Percentiles rank a stretch among this genome's conserved stretches.
phyloP scores from a whole-genome alignment of 352 stramenopile genomes.

The Globisporangium recalcitrans region DNA sequence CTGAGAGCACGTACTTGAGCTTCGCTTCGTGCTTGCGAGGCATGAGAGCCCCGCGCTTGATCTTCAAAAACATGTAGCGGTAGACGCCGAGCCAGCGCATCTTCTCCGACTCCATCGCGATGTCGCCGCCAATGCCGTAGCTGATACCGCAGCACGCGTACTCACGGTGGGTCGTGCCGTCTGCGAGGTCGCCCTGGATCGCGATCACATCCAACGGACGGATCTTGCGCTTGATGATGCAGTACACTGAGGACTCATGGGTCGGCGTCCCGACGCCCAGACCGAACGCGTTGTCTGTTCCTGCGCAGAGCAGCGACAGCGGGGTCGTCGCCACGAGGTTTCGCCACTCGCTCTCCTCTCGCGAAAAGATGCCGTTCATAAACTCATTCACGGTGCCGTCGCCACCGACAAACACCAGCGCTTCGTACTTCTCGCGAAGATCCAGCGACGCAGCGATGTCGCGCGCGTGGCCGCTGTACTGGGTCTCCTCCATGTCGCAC shows the following conservation, averaged over 20 bases:
- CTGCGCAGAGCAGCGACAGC: slow-evolving; percentile 61
- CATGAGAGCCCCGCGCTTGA: slow-evolving; percentile 53
- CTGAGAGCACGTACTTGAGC: slow-evolving; percentile 72
- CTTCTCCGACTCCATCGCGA: slow-evolving; percentile 67
- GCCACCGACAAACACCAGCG: slow-evolving; percentile 71
- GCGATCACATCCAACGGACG: slow-evolving; percentile 66
- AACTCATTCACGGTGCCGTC: slow-evolving; percentile 84
- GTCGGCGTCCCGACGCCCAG: slow-evolving; percentile 62
- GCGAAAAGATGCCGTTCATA: slow-evolving; percentile 74
- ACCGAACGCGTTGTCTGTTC: slow-evolving; percentile 77
- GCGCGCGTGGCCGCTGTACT: slow-evolving; percentile 65
- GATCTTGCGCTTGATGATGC: slow-evolving; percentile 82
- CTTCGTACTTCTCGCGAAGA: slow-evolving; percentile 59
- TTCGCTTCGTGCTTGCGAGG: slow-evolving; percentile 50
- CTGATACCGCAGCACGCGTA: slow-evolving; percentile 76
- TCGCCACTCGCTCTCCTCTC: slow-evolving; percentile 66
- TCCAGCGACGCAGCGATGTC: slow-evolving; percentile 64
- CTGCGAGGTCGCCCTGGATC: slow-evolving; percentile 38
- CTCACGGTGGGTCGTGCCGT: slow-evolving; percentile 45
- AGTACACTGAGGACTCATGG: slow-evolving; percentile 63
- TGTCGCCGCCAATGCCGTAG: slow-evolving; percentile 69
- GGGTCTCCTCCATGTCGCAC: slow-evolving; percentile 72
- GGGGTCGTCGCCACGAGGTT: slow-evolving; percentile 66
- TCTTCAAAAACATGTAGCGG: slow-evolving; percentile 70
- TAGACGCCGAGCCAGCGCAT: slow-evolving; percentile 64